Base-by-base conservation (phyloP, 2,329 filamentous ascomycete genomes). In the Neobulgaria alba region DNA sequence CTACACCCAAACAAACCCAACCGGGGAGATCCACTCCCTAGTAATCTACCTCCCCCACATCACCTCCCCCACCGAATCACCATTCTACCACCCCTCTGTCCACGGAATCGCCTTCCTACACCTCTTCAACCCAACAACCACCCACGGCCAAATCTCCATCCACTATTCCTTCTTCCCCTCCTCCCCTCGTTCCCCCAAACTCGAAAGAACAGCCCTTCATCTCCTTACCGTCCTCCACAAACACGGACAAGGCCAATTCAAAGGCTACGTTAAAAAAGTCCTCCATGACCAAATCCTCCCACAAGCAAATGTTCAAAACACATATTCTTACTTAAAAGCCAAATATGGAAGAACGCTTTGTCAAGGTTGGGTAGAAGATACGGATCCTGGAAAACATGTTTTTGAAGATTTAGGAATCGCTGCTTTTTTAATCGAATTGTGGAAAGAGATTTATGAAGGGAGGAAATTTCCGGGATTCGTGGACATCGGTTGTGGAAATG, bases 401-500 rank as follows among this genome's bases (percentile, higher is more conserved):
- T 96, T 95, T 61, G 92, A 98, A 59, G 90, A 96, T 58, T 66
- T 98, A 15, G 75, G 79, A 3, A 95, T 98, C 47, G 85, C 90
- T 0, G 85, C 90, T 0, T 98, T 95, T 55, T 67, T 96, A 38
- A 85, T 96, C 18, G 89, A 95, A 65, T 66, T 96, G 2, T 98
- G 92, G 92, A 65, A 67, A 10, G 77, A 82, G 43, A 90, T 95
- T 79, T 96, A 96, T 59, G 52, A 52, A 12, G 43, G 48, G 2
- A 57, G 55, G 2, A 34, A 37, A 1, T 95, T 95, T 53, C 85
- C 87, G 0, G 89, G 90, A 0, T 98, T 96, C 55, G 85, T 95
- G 15, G 92, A 98, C 57, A 87, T 98, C 33, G 92, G 90, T 4
- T 96, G 92, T 58, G 92, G 92, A 2, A 98, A 96, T 57, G 92